Evolutionary conservation across 2,329 filamentous ascomycete genomes (phyloP).

Genomic region (Paramyrothecium sp.): DNA sequence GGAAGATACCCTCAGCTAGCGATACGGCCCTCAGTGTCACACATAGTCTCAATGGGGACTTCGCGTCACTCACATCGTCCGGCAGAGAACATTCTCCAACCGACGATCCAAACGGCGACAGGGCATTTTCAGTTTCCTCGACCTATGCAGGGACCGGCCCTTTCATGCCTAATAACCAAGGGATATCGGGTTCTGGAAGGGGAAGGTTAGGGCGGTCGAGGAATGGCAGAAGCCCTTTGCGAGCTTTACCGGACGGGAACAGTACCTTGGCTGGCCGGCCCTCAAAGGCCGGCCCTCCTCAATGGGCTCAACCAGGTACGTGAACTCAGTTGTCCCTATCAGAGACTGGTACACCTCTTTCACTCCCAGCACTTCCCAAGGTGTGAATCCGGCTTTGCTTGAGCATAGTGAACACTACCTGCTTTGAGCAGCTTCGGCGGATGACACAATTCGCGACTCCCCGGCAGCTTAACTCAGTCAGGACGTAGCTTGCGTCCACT

Average conservation of each 20-base stretch:
- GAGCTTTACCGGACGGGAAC: conserved; percentile 58
- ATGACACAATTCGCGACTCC: too few species aligned
- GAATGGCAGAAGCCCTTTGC: conserved; percentile 61
- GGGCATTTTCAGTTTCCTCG: conserved; percentile 15
- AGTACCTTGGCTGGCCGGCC: conserved; percentile 53
- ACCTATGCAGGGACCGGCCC: conserved; percentile 41
- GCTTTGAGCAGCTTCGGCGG: too few species aligned
- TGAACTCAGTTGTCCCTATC: conserved; percentile 10
- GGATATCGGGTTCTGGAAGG: conserved; percentile 81
- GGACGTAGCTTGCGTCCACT: too few species aligned
- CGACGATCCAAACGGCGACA: conserved; percentile 28
- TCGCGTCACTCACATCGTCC: conserved; percentile 33
- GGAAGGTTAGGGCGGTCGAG: conserved; percentile 74
- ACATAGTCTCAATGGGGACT: conserved; percentile 37
- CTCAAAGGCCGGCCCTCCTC: conserved; percentile 43
- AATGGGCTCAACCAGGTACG: conserved; percentile 47
- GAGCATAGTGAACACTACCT: too few species aligned
- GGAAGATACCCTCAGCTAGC: conserved; percentile 91
- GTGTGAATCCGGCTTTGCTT: too few species aligned
- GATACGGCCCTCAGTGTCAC: conserved; percentile 53
- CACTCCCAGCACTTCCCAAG: too few species aligned
- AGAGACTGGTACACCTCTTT: background rate
- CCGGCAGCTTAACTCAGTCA: too few species aligned
- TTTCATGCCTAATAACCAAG: conserved; percentile 48
- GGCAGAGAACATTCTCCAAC: conserved; percentile 15